These are phyloP conservation scores for Trametes polyzona DNA, from an alignment of 1,284 basidiomycete species.

Conservation along the genomic window DNA sequence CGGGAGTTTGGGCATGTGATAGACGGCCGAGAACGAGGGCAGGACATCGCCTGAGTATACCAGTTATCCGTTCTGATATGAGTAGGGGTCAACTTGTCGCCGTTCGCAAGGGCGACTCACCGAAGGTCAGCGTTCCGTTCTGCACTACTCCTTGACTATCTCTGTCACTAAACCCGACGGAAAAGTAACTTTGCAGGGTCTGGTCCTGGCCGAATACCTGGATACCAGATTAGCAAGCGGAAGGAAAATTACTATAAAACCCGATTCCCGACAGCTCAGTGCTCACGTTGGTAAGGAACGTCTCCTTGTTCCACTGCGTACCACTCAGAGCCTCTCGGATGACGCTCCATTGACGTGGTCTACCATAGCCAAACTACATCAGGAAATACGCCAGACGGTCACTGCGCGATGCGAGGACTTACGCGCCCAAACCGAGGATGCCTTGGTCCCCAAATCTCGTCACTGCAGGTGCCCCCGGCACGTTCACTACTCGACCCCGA, in stretches of 20 bases:
- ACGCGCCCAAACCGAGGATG: conserved; percentile 7
- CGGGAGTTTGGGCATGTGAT: neutral
- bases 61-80: too few species aligned
- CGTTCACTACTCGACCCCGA: neutral
- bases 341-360: conserved; percentile 4
- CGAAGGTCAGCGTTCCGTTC: conserved; percentile 1
- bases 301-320: neutral
- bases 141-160: neutral
- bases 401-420: too few species aligned
- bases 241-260: neutral
- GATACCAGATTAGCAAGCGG: neutral
- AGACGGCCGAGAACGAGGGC: neutral
- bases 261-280: neutral
- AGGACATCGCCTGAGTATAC: neutral
- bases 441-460: conserved; percentile 9
- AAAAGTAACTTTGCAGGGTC: neutral
- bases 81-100: neutral
- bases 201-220: neutral
- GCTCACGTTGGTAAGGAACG: conserved; percentile 1
- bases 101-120: neutral
- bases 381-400: too few species aligned
- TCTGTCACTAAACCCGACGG: neutral
- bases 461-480: conserved; percentile 5
- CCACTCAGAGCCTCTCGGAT: neutral
- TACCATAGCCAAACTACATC: neutral